Percentiles rank a stretch among this genome's conserved stretches.
phyloP scores from a whole-genome alignment of 305 asterid genomes.

The Fraxinus greggii region DNA sequence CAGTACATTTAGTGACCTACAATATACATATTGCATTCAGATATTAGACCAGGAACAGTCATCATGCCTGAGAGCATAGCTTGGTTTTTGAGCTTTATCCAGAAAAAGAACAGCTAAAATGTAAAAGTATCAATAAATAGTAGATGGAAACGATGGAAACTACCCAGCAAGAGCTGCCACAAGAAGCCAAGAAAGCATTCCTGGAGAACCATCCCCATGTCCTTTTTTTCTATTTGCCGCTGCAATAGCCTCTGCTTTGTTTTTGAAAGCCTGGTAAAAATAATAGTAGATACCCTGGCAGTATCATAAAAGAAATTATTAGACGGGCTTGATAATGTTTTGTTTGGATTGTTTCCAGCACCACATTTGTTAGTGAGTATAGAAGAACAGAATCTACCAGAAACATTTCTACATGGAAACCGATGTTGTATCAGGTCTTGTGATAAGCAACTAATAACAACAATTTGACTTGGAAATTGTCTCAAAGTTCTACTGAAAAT shows the following conservation, averaged over 20 bases:
- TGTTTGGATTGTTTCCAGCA: not conserved
- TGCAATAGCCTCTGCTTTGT: conserved; percentile 85
- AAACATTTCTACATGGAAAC: not conserved
- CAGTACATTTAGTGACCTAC: conserved; percentile 78
- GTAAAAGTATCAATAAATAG: not conserved
- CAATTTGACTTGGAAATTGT: not conserved
- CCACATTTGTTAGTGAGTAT: not conserved
- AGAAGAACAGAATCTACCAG: conserved; percentile 1
- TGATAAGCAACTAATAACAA: not conserved
- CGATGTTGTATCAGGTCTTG: not conserved
- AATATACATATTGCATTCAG: conserved; percentile 14
- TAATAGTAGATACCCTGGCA: conserved; percentile 83
- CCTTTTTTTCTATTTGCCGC: conserved; percentile 52
- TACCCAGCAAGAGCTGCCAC: conserved; percentile 98
- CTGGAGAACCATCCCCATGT: conserved; percentile 83
- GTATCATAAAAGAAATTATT: conserved; percentile 32
- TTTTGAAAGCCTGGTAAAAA: conserved; percentile 85
- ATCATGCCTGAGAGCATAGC: not conserved
- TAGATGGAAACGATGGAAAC: not conserved
- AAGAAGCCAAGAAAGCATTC: conserved; percentile 84
- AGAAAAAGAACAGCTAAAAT: not conserved
- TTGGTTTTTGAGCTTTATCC: conserved; percentile 6
- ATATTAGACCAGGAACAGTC: conserved; percentile 1
- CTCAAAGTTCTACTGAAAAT: not conserved
- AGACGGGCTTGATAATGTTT: not conserved